phyloP scores from a whole-genome alignment of 164 flowering plant genomes.

The Macadamia tetraphylla region DNA sequence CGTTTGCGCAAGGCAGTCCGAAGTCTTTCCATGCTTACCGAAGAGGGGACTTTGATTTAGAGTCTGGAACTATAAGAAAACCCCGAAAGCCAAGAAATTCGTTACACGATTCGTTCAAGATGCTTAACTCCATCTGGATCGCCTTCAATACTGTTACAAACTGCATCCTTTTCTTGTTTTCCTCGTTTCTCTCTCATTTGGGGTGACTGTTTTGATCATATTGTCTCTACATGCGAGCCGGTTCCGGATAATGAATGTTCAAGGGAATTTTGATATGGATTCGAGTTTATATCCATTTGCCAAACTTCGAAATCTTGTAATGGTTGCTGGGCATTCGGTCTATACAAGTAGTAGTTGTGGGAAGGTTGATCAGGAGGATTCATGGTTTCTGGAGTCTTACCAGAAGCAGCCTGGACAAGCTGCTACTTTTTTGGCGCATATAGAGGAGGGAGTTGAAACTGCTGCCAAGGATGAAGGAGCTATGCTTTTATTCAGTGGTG shows the following conservation, averaged over 20 bases:
- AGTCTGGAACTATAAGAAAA: conserved; percentile 56
- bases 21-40: conserved; percentile 69
- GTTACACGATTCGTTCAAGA: conserved; percentile 24
- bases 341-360: conserved; percentile 86
- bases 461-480: conserved; percentile 67
- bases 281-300: conserved; percentile 45
- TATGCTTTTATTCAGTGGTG: conserved; percentile 93
- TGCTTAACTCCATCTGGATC: conserved; percentile 53
- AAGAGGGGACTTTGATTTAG: conserved; percentile 74
- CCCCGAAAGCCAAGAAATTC: conserved; percentile 40
- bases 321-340: conserved; percentile 99
- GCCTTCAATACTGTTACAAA: conserved; percentile 49
- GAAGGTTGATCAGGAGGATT: conserved; percentile 69
- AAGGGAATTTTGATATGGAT: conserved; percentile 22
- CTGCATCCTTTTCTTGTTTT: conserved; percentile 58
- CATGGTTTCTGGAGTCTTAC: conserved; percentile 92
- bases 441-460: conserved; percentile 68
- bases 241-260: conserved; percentile 20
- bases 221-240: conserved; percentile 49
- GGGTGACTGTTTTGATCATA: conserved; percentile 44
- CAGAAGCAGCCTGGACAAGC: conserved; percentile 96
- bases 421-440: conserved; percentile 71
- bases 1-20: conserved; percentile 52
- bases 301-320: conserved; percentile 67
- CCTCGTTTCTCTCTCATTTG: conserved; percentile 53